Evolutionary conservation across 1,284 basidiomycete genomes (phyloP), one percentile per base, ranked within the genome.

Genomic region (Ceratobasidium sp.): DNA sequence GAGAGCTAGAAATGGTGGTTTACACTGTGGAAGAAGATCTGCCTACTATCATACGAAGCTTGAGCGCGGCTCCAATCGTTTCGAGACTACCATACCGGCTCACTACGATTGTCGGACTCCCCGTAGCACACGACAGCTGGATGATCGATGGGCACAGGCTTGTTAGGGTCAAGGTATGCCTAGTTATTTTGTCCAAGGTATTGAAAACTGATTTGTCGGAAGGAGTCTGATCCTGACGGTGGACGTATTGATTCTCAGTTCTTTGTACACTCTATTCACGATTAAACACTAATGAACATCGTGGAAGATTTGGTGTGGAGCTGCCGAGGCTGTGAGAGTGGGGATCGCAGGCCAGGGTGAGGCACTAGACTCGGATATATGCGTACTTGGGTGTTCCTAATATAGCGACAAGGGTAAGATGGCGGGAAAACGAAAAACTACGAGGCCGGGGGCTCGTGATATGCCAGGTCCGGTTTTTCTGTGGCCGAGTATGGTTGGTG

Each of bases 81-180:
- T 73, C 70, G 16, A 57, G 70, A 27, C 48, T 73, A 14, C 70
- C 70, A 10, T 73, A 62, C 38, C n/a, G 55, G 35, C 70, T 73
- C 10, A 23, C 18, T 18, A 23, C 46, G 2, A 46, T 65, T 18
- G 41, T 23, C n/a, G 41, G 41, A n/a, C 4, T 23, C n/a, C 16
- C 5, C 27, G n/a, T 23, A 7, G 20, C 23, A 3, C 48, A 65
- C 23, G 7, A 14, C 16, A 38, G n/a, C 14, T 65, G 44, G 41
- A 46, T 46, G 41, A 65, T 65, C 10, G 62, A 46, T 10, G 62
- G 62, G 27, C 27, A 65, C 18, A 20, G 62, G 38, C 33, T 65
- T 12, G 16, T 65, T 3, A 44, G 62, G 16, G 30, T 46, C 7
- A 65, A 65, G 44, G 62, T 65, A 7, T 23, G 16, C 16, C 10